Evolutionary conservation across 225 moss, liverwort and hornwort species (phyloP), one percentile per base, ranked within the genome.

Genomic region (Rhytidiadelphus loreus): DNA sequence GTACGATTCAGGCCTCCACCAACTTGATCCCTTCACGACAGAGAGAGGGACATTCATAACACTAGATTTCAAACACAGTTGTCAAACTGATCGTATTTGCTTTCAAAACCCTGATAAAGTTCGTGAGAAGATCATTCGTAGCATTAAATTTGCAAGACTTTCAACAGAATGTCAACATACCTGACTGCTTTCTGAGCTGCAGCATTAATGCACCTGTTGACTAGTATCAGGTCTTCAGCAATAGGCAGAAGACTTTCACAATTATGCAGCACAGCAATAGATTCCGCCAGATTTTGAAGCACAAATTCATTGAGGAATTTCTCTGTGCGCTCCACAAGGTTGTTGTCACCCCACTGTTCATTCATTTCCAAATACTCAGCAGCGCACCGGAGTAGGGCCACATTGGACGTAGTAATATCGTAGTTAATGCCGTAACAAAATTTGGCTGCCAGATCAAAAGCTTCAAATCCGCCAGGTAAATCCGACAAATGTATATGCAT

Each of bases 341-440:
- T 93, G 28, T 92, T 89, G 65, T 90, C 90, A 20, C 92, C 92
- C 89, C 84, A 90, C 23, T 86, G 86, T 59, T 93, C 92, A 69
- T 83, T 88, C 93, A 93, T 93, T 81, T 93, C 93, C 84, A 93
- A 39, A 37, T 91, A 93, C 39, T 93, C 89, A 56, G 93, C 93
- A 60, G 91, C 92, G 84, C 93, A 93, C 53, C 93, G 91, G 64
- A 93, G 91, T 26, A 92, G 84, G 22, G 93, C 93, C 65, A 93
- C 93, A 91, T 93, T 93, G 77, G 63, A 91, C 58, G 89, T 87
- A 16, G 91, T 92, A 70, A 93, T 92, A 57, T 92, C 93, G 60
- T 91, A 91, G 62, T 91, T 93, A 35, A 90, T 79, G 35, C 91
- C 91, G 53, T 93, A 93, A 72, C 90, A 92, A 46, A 93, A 93